Evolutionary conservation across 768 basidiomycete species (phyloP).

Genomic region (Agaricus subrufescens): DNA sequence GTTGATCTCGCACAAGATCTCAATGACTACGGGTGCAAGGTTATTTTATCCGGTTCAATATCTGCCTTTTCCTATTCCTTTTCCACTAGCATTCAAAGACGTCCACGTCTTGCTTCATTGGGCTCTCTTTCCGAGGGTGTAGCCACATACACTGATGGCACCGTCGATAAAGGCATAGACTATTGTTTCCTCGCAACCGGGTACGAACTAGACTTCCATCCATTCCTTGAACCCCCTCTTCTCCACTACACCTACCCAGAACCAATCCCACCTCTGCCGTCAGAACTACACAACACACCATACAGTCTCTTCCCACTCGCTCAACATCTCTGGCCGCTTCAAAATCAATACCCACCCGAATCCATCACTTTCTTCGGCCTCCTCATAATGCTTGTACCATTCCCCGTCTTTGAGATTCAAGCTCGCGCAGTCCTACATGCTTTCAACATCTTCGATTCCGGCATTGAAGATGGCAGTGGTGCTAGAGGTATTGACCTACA

Average conservation of each 20-base stretch:
- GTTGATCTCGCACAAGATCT: slow-evolving; percentile 63
- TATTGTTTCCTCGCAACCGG: slow-evolving; percentile 75
- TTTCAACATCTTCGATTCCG: slow-evolving; percentile 45
- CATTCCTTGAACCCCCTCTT: slow-evolving; percentile 47
- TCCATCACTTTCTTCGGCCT: slow-evolving; percentile 68
- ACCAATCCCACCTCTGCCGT: slow-evolving; percentile 42
- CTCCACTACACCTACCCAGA: slow-evolving; percentile 34
- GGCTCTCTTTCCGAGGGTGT: slow-evolving; percentile 14
- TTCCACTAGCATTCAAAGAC: slow-evolving; percentile 29
- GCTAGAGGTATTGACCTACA: not conserved
- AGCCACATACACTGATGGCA: slow-evolving; percentile 35
- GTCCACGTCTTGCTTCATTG: slow-evolving; percentile 40
- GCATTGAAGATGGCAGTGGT: not conserved
- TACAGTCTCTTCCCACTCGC: slow-evolving; percentile 69
- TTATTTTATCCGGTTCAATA: slow-evolving; percentile 53
- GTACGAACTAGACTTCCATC: slow-evolving; percentile 52
- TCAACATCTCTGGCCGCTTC: slow-evolving; percentile 67
- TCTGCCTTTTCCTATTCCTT: slow-evolving; percentile 22
- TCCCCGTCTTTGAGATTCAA: slow-evolving; percentile 79
- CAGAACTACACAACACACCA: slow-evolving; percentile 56
- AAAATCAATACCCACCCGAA: slow-evolving; percentile 34
- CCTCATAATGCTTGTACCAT: slow-evolving; percentile 53
- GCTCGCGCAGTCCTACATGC: slow-evolving; percentile 55
- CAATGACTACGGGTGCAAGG: slow-evolving; percentile 31
- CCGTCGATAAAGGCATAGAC: slow-evolving; percentile 49